Evolutionary conservation across 2,329 filamentous ascomycete genomes (phyloP).

Genomic region (Neocatenulostroma microsporum): DNA sequence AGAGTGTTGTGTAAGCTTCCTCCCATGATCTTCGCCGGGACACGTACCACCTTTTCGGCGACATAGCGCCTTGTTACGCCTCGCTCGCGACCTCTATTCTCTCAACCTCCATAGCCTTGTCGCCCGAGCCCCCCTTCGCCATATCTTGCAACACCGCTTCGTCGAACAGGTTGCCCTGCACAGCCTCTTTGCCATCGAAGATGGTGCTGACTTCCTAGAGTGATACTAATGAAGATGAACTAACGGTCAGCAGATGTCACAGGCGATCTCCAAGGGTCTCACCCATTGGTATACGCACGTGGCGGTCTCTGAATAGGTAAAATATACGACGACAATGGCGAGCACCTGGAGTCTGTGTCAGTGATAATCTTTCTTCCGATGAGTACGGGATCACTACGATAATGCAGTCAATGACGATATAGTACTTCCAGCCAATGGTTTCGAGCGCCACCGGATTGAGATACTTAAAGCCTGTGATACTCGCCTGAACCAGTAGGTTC

Average conservation of each 20-base stretch:
- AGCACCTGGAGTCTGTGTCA: not conserved
- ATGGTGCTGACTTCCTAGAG: slow-evolving; percentile 11
- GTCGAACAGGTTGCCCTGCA: slow-evolving; percentile 4
- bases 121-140: slow-evolving; percentile 1
- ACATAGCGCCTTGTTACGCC: no score
- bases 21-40: not conserved
- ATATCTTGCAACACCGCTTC: slow-evolving; percentile 6
- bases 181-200: slow-evolving; percentile 10
- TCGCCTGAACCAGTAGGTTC: slow-evolving; percentile 34
- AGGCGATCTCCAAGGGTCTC: no score
- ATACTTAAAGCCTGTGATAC: slow-evolving; percentile 32
- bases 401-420: slow-evolving; percentile 16
- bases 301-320: slow-evolving; percentile 29
- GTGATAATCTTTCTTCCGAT: no score
- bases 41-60: no score
- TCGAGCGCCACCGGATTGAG: slow-evolving; percentile 11
- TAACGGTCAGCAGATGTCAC: no score
- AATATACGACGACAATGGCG: slow-evolving; percentile 17
- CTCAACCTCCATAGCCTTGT: slow-evolving; percentile 7
- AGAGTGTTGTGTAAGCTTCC: slow-evolving; percentile 28
- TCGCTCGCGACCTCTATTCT: slow-evolving; percentile 5
- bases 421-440: slow-evolving; percentile 13
- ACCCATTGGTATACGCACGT: no score
- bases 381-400: no score
- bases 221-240: slow-evolving; percentile 14